Evolutionary conservation across 805 yeast species (phyloP).

Genomic region (Ogataea parapolymorpha): DNA sequence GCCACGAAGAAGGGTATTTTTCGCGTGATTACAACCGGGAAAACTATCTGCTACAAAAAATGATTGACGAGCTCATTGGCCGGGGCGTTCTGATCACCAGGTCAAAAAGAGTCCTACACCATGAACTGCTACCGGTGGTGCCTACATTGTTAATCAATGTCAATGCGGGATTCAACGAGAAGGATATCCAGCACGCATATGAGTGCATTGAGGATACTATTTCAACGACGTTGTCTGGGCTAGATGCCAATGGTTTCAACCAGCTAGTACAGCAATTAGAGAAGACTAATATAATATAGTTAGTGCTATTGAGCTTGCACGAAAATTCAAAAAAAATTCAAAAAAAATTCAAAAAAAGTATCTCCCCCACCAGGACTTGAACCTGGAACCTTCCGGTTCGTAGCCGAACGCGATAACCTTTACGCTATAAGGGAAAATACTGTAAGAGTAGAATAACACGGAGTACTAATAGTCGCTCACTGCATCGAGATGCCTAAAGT

Average conservation of each 20-base stretch:
- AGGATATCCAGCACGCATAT: slow-evolving; percentile 45
- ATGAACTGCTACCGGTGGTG: slow-evolving; percentile 67
- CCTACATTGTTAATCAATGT: slow-evolving; percentile 56
- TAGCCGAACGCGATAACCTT: slow-evolving; percentile 35
- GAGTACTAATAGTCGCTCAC: too few species aligned
- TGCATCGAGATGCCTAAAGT: background rate
- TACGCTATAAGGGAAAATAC: slow-evolving; percentile 30
- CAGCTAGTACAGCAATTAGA: slow-evolving; percentile 14
- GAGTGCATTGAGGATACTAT: slow-evolving; percentile 34
- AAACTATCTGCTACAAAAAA: slow-evolving; percentile 58
- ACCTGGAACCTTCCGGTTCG: slow-evolving; percentile 44
- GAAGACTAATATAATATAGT: slow-evolving; percentile 1
- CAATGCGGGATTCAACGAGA: slow-evolving; percentile 42
- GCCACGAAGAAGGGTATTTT: slow-evolving; percentile 40
- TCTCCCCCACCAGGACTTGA: slow-evolving; percentile 51
- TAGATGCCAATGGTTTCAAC: slow-evolving; percentile 7
- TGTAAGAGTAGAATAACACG: background rate
- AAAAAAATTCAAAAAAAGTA: background rate
- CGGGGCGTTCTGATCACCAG: slow-evolving; percentile 56
- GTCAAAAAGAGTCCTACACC: slow-evolving; percentile 61
- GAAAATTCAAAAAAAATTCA: too few species aligned
- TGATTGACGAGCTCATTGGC: slow-evolving; percentile 55
- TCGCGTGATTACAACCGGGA: slow-evolving; percentile 48
- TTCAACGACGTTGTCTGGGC: slow-evolving; percentile 3
- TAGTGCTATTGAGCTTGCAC: too few species aligned